These are phyloP conservation scores for Clathrospora elynae DNA, from an alignment of 2,329 filamentous ascomycete species.

Conservation along the genomic window DNA sequence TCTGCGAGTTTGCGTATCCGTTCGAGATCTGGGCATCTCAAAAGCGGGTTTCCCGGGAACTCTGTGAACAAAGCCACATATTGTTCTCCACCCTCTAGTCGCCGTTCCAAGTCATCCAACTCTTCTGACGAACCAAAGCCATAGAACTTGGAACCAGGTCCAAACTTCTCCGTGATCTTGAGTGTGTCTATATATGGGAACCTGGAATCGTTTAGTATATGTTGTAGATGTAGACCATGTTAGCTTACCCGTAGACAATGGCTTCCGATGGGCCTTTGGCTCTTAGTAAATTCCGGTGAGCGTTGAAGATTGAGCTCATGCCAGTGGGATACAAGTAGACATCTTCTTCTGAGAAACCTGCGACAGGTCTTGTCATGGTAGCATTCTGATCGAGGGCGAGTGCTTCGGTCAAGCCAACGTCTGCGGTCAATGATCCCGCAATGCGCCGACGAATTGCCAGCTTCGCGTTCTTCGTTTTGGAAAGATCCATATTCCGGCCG, in stretches of 20 bases:
- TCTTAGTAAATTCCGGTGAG: constrained; percentile 74
- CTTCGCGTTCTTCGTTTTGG: constrained; percentile 79
- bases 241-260: constrained; percentile 74
- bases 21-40: constrained; percentile 80
- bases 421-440: constrained; percentile 77
- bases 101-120: constrained; percentile 78
- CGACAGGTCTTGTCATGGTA: constrained; percentile 52
- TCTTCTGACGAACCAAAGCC: constrained; percentile 78
- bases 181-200: constrained; percentile 97
- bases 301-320: constrained; percentile 94
- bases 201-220: constrained; percentile 27
- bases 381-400: constrained; percentile 57
- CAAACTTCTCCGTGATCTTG: constrained; percentile 94
- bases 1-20: constrained; percentile 83
- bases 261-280: constrained; percentile 71
- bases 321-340: constrained; percentile 87
- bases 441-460: constrained; percentile 86
- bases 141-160: constrained; percentile 86
- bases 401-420: constrained; percentile 69
- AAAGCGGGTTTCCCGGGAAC: constrained; percentile 89
- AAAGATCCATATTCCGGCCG: constrained; percentile 83
- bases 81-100: constrained; percentile 72
- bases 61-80: constrained; percentile 90
- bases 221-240: not conserved
- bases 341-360: constrained; percentile 78